Percentiles rank a stretch among this genome's conserved stretches.
Evolutionary conservation across 2,329 filamentous ascomycete species (phyloP).

Genomic region (Sarocladiaceae sp.): DNA sequence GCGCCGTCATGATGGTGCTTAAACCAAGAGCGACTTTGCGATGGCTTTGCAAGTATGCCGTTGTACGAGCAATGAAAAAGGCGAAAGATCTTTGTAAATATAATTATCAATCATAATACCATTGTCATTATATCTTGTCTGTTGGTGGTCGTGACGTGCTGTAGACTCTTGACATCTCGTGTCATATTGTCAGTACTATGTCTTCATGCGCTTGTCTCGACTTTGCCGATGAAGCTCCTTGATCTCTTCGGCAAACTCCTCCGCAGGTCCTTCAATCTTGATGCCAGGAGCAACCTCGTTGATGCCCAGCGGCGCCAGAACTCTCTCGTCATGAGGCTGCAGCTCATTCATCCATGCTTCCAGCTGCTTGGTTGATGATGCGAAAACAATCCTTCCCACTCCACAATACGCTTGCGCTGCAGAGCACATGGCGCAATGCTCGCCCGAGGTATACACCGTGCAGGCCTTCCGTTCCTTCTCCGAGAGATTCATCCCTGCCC

Average conservation of each 20-base stretch:
- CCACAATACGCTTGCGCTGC: slow-evolving; percentile 30
- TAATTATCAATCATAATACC: no score
- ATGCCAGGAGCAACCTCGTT: slow-evolving; percentile 24
- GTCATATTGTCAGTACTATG: no score
- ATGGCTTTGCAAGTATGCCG: no score
- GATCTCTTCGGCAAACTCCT: slow-evolving; percentile 24
- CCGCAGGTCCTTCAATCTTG: slow-evolving; percentile 23
- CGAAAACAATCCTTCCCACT: slow-evolving; percentile 30
- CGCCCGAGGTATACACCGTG: slow-evolving; percentile 31
- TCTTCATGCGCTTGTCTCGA: slow-evolving; percentile 5
- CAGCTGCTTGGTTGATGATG: slow-evolving; percentile 24
- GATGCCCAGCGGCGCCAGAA: slow-evolving; percentile 23
- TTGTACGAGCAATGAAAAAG: no score
- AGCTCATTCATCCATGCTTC: slow-evolving; percentile 24
- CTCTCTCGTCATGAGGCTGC: slow-evolving; percentile 13
- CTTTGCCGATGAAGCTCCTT: slow-evolving; percentile 20
- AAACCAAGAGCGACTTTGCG: no score
- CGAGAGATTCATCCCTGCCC: slow-evolving; percentile 29
- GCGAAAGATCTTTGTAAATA: no score
- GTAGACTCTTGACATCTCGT: no score
- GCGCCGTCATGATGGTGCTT: not conserved
- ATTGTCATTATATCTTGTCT: no score
- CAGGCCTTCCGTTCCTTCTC: slow-evolving; percentile 34
- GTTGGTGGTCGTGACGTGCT: no score
- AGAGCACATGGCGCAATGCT: slow-evolving; percentile 34